Conservation (phyloP, 495 filamentous ascomycete species). For the Aspergillus affinis region DNA sequence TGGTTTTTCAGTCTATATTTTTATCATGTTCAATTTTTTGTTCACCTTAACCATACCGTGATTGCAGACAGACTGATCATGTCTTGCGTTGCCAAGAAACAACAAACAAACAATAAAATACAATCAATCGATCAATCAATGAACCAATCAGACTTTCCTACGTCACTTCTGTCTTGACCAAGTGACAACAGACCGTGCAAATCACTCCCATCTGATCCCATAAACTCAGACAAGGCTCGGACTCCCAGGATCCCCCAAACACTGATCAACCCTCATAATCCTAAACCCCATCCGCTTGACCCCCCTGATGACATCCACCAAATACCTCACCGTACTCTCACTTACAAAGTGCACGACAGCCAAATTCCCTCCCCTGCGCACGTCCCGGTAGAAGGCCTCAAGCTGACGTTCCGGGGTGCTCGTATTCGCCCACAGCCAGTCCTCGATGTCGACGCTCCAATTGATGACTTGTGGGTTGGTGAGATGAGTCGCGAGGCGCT, state of each 20-base stretch:
- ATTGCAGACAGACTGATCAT: too few relatives aligned
- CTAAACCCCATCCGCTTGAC: slow-evolving; percentile 65
- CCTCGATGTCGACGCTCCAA: slow-evolving; percentile 77
- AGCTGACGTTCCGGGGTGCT: slow-evolving; percentile 71
- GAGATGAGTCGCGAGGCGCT: slow-evolving; percentile 57
- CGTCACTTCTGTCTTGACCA: background rate
- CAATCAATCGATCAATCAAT: too few relatives aligned
- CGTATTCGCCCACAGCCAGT: slow-evolving; percentile 70
- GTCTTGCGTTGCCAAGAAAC: too few relatives aligned
- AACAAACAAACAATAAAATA: background rate
- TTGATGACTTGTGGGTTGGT: slow-evolving; percentile 59
- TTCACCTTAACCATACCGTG: background rate
- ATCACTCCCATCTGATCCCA: background rate
- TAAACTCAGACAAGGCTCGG: slow-evolving; percentile 19
- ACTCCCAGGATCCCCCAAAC: slow-evolving; percentile 59
- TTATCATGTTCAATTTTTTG: background rate
- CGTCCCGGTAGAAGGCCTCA: slow-evolving; percentile 68
- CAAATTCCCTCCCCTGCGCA: slow-evolving; percentile 66
- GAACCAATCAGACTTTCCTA: background rate
- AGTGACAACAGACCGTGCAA: background rate
- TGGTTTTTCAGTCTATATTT: background rate
- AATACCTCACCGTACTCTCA: slow-evolving; percentile 63
- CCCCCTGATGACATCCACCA: slow-evolving; percentile 66
- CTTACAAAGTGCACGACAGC: slow-evolving; percentile 79
- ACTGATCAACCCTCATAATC: slow-evolving; percentile 79